A percentile compares a stretch with the other conserved stretches of the same genome.
These are phyloP conservation scores for Artemisia argyi DNA, from an alignment of 129 eudicot genomes.

Conservation along the genomic window DNA sequence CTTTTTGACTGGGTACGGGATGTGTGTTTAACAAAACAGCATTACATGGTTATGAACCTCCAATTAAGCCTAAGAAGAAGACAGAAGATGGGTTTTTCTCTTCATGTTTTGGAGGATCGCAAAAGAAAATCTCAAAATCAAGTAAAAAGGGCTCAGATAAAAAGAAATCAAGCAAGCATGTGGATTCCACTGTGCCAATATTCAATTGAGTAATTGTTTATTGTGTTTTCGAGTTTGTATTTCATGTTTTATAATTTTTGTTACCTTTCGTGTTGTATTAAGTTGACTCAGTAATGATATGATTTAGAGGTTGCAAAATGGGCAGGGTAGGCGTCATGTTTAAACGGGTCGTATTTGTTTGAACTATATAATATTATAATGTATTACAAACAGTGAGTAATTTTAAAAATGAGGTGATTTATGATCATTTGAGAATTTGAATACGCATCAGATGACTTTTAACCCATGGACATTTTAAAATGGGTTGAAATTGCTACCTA, in stretches of 20 bases:
- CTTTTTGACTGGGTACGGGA: constrained; percentile 67
- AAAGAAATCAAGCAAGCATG: constrained; percentile 90
- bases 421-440: background rate
- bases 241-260: too few species aligned
- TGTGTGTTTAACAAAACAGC: constrained; percentile 99
- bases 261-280: too few species aligned
- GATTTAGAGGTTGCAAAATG: too few species aligned
- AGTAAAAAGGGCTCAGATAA: constrained; percentile 86
- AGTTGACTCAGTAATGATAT: too few species aligned
- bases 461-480: background rate
- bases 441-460: background rate
- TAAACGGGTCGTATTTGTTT: background rate
- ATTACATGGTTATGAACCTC: constrained; percentile 96
- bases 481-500: background rate
- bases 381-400: background rate
- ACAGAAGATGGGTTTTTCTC: constrained; percentile 72
- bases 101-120: constrained; percentile 80
- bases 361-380: background rate
- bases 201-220: too few species aligned
- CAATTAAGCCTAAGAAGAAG: constrained; percentile 87
- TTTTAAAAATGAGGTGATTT: background rate
- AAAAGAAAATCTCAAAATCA: constrained; percentile 72
- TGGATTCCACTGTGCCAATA: constrained; percentile 93
- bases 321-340: background rate
- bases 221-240: too few species aligned